Conservation (phyloP, 352 stramenopile genomes). For the Pelagophyceae sp. region DNA sequence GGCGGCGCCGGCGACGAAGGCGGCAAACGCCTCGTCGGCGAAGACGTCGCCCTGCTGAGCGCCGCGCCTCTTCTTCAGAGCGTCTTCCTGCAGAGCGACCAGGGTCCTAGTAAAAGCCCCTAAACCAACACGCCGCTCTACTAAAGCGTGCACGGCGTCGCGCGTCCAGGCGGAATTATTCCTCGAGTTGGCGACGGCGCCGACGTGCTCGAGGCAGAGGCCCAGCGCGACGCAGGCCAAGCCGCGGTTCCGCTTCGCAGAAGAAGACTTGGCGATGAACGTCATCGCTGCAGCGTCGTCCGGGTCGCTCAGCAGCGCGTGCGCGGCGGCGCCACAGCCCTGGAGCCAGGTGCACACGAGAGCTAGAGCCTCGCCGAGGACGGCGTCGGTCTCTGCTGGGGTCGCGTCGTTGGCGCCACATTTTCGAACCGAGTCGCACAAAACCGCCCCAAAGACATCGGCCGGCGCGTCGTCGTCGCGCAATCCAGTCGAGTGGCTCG, state of each 20-base stretch:
- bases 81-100: neutral
- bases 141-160: neutral
- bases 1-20: neutral
- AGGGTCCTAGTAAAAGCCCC: neutral
- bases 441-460: neutral
- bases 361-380: neutral
- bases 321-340: neutral
- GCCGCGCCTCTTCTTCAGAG: neutral
- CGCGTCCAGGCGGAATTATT: neutral
- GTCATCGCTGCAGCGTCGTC: neutral
- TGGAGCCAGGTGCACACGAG: conserved; percentile 11
- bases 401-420: neutral
- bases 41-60: neutral
- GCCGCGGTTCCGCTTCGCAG: neutral
- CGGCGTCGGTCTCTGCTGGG: neutral
- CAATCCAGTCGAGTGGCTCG: neutral
- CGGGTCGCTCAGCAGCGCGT: neutral
- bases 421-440: neutral
- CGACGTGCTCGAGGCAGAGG: neutral
- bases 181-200: neutral
- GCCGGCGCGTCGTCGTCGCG: neutral
- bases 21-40: neutral
- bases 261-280: neutral
- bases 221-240: neutral
- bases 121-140: conserved; percentile 2